Conservation (phyloP, 129 eudicot genomes). For the Ambrosia trifida region DNA sequence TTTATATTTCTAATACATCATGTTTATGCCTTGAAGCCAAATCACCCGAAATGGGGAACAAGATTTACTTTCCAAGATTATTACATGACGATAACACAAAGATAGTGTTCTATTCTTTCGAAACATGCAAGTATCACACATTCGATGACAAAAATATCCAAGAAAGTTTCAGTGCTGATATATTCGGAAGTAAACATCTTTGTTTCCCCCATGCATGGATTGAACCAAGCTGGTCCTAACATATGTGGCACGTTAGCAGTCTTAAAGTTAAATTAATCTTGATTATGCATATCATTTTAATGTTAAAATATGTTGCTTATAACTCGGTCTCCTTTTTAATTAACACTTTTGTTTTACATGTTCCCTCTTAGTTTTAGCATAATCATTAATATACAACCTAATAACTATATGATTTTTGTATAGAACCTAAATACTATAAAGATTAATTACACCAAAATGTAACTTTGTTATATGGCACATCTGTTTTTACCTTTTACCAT, state of each 20-base stretch:
- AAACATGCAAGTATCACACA: constrained; percentile 6
- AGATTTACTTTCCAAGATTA: background rate
- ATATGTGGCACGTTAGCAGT: too few species aligned
- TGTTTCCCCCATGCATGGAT: background rate
- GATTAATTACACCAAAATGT: too few species aligned
- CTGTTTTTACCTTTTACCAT: too few species aligned
- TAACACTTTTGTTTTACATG: background rate
- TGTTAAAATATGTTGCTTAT: background rate
- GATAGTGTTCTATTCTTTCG: background rate
- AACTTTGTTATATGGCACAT: too few species aligned
- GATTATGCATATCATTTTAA: background rate
- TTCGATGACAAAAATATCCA: background rate
- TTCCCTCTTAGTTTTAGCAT: background rate
- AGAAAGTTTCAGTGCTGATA: background rate
- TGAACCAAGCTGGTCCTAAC: background rate
- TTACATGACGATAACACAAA: background rate
- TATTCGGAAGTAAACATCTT: background rate
- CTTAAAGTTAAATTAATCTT: background rate
- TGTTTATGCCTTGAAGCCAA: constrained; percentile 1
- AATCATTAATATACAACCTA: background rate
- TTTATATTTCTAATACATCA: background rate
- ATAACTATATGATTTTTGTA: too few species aligned
- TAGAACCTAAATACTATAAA: too few species aligned
- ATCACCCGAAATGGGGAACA: background rate
- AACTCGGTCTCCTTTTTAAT: background rate